These are phyloP conservation scores for Carallia brachiata DNA, from an alignment of 345 rosid species.

Conservation along the genomic window DNA sequence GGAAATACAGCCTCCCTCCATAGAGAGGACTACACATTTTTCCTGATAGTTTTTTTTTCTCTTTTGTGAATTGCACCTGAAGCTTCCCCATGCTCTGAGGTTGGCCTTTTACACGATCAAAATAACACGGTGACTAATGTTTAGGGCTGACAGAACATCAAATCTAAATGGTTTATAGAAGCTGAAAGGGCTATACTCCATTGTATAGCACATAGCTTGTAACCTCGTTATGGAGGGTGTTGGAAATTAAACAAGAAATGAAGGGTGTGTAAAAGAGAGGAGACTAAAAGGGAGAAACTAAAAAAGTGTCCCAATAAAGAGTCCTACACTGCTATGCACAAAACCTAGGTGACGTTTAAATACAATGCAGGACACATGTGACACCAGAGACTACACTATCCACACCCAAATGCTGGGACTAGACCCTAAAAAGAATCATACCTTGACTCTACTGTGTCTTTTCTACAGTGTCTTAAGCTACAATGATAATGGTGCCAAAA, in stretches of 20 bases:
- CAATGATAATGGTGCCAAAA: slow-evolving; percentile 32
- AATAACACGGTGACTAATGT: background rate
- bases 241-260: background rate
- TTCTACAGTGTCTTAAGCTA: slow-evolving; percentile 42
- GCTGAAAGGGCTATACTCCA: background rate
- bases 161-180: too few species aligned
- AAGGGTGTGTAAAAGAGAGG: background rate
- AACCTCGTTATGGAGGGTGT: background rate
- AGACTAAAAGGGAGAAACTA: background rate
- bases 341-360: slow-evolving; percentile 21
- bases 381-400: slow-evolving; percentile 38
- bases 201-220: background rate
- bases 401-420: slow-evolving; percentile 58
- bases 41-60: too few species aligned
- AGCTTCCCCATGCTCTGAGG: slow-evolving; percentile 45
- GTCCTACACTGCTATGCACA: slow-evolving; percentile 42
- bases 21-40: too few species aligned
- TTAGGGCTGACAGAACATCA: too few species aligned
- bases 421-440: slow-evolving; percentile 65
- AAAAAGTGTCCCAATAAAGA: slow-evolving; percentile 5
- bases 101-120: slow-evolving; percentile 20
- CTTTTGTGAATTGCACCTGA: slow-evolving; percentile 9
- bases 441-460: slow-evolving; percentile 55
- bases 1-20: too few species aligned
- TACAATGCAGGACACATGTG: slow-evolving; percentile 34